These are phyloP conservation scores for Colletotrichum aenigma DNA, from an alignment of 2,329 filamentous ascomycete species.

Conservation along the genomic window DNA sequence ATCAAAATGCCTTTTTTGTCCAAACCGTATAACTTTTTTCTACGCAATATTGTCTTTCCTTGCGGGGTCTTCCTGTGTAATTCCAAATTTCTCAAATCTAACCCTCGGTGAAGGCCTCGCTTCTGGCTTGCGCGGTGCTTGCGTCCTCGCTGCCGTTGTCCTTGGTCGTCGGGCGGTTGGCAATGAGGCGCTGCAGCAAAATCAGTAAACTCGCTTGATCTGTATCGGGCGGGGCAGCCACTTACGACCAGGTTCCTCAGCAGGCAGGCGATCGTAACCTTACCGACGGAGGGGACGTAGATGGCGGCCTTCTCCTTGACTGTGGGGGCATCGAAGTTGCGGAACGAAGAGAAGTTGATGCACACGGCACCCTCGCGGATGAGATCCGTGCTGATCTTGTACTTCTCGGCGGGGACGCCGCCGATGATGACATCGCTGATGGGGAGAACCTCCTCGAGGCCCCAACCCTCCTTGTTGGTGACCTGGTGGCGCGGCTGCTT, in stretches of 20 bases:
- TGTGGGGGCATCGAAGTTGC: conserved; percentile 85
- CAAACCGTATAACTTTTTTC: not conserved
- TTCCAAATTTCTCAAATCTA: conserved; percentile 20
- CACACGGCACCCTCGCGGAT: conserved; percentile 93
- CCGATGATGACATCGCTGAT: conserved; percentile 94
- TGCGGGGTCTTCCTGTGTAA: not conserved
- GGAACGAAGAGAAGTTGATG: conserved; percentile 96
- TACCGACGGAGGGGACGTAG: conserved; percentile 95
- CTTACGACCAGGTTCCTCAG: conserved; percentile 86
- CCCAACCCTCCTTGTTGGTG: conserved; percentile 80
- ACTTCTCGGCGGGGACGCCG: conserved; percentile 85
- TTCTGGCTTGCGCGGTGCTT: conserved; percentile 37
- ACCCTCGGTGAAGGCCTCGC: conserved; percentile 45
- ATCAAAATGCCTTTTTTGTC: not conserved
- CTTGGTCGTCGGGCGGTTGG: conserved; percentile 48
- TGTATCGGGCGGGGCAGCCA: conserved; percentile 23
- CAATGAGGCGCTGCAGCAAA: conserved; percentile 51
- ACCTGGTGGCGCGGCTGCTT: conserved; percentile 87
- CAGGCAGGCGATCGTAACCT: conserved; percentile 93
- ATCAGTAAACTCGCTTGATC: not conserved
- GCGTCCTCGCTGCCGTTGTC: conserved; percentile 33
- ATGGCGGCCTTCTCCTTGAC: conserved; percentile 96
- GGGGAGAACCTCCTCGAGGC: conserved; percentile 79
- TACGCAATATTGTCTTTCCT: not conserved
- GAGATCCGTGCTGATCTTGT: conserved; percentile 85